Evolutionary conservation across 2,329 filamentous ascomycete species (phyloP).

Genomic region (Fusarium pilosicola): DNA sequence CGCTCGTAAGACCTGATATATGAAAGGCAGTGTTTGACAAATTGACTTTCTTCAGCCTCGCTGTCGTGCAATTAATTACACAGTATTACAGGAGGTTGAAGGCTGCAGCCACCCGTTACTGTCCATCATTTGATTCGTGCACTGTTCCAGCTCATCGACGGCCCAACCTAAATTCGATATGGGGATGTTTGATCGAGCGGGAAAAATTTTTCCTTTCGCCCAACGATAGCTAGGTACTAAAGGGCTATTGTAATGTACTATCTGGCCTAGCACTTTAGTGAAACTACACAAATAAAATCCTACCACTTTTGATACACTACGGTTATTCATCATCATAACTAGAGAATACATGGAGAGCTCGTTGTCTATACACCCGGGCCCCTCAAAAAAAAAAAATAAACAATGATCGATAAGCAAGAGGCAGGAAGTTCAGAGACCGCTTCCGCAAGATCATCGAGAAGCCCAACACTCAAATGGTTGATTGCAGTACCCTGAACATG

Average conservation of each 20-base stretch:
- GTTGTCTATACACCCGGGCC: background rate
- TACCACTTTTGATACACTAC: background rate
- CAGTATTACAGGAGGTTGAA: background rate
- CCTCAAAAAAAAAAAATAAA: no score
- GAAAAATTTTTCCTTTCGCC: conserved; percentile 37
- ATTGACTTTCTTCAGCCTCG: background rate
- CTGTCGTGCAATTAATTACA: background rate
- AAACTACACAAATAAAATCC: background rate
- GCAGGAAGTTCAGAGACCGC: background rate
- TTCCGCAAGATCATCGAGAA: background rate
- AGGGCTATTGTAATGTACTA: conserved; percentile 16
- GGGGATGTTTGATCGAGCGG: background rate
- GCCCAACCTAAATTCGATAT: conserved; percentile 5
- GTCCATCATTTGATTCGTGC: conserved; percentile 3
- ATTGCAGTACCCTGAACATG: background rate
- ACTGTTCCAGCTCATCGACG: conserved; percentile 27
- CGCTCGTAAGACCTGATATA: background rate
- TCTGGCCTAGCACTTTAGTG: conserved; percentile 23
- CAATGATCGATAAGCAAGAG: background rate
- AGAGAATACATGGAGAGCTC: background rate
- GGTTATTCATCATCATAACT: background rate
- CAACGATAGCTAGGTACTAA: background rate
- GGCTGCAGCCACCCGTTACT: conserved; percentile 14
- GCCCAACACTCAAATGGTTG: background rate
- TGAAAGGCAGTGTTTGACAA: background rate